Evolutionary conservation across 305 asterid species (phyloP).

Genomic region (Fraxinus paxiana): DNA sequence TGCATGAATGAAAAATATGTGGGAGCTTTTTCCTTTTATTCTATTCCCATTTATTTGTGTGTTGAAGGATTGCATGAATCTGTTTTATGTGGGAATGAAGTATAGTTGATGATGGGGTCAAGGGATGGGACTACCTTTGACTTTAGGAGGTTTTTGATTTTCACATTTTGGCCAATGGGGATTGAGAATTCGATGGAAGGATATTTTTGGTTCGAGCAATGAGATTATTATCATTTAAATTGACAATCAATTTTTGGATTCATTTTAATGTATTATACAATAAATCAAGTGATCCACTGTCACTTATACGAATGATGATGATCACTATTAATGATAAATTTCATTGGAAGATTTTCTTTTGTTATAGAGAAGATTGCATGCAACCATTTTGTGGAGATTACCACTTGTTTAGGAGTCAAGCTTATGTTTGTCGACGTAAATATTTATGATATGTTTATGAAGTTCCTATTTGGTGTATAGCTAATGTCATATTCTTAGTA

Average conservation of each 20-base stretch:
- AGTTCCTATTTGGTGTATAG: not conserved
- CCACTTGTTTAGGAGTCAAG: not conserved
- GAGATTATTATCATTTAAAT: not conserved
- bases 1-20: conserved; percentile 14
- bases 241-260: not conserved
- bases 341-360: not conserved
- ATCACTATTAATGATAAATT: not conserved
- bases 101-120: conserved; percentile 24
- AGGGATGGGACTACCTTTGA: not conserved
- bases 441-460: not conserved
- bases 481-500: too few relatives aligned
- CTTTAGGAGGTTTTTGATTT: not conserved
- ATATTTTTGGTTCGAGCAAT: not conserved
- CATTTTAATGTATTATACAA: not conserved
- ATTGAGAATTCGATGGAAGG: not conserved
- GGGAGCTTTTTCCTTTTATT: not conserved
- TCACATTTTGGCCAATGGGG: not conserved
- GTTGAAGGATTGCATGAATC: not conserved
- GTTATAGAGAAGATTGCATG: not conserved
- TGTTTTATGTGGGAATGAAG: not conserved
- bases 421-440: not conserved
- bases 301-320: not conserved
- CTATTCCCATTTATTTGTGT: not conserved
- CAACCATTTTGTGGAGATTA: not conserved
- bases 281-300: not conserved